phyloP scores from a whole-genome alignment of 108 stramenopile species.

The Nannochloropsis gaditana region DNA sequence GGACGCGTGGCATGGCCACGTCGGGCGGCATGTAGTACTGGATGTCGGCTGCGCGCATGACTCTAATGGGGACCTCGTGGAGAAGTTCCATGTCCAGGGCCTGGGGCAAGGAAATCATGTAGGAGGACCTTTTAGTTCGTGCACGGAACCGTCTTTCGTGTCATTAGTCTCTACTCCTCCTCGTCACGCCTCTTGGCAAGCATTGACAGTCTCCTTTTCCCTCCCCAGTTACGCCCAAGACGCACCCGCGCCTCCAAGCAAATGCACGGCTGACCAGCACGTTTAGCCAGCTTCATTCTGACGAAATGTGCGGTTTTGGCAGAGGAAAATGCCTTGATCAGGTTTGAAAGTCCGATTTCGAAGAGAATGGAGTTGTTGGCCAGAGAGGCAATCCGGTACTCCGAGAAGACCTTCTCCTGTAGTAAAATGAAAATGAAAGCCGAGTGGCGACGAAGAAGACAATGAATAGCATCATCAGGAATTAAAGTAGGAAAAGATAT shows the following conservation, averaged over 20 bases:
- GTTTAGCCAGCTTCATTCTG: not conserved
- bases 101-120: not conserved
- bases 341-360: not conserved
- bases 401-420: not conserved
- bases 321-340: not conserved
- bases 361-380: not conserved
- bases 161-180: too few species aligned
- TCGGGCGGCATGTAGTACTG: not conserved
- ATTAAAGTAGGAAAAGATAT: too few species aligned
- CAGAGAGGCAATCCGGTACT: not conserved
- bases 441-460: not conserved
- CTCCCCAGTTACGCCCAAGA: too few species aligned
- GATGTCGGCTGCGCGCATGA: not conserved
- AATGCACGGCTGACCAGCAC: not conserved
- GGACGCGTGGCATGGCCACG: not conserved
- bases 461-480: too few species aligned
- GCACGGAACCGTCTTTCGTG: too few species aligned
- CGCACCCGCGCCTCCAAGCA: not conserved
- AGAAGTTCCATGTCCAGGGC: not conserved
- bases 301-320: not conserved
- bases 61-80: not conserved
- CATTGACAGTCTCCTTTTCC: too few species aligned
- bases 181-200: too few species aligned
- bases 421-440: not conserved
- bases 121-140: too few species aligned